Percentiles rank a stretch among this genome's conserved stretches.
Evolutionary conservation across 2,329 filamentous ascomycete species (phyloP).

Genomic region (Venturia aucupariae): DNA sequence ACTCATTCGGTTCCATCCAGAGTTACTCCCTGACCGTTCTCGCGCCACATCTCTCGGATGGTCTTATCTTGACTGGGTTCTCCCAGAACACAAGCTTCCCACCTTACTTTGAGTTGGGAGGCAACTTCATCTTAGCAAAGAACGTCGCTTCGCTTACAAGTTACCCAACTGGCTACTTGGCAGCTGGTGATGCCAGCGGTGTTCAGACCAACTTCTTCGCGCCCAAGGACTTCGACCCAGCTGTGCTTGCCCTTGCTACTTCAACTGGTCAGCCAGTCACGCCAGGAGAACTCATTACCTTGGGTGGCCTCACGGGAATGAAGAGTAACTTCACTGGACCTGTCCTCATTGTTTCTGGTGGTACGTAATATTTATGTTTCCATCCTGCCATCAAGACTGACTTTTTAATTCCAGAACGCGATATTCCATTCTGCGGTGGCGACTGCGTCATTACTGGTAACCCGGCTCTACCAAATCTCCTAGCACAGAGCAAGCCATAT

Average conservation of each 20-base stretch:
- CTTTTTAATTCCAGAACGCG: not conserved
- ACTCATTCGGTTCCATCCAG: constrained; percentile 54
- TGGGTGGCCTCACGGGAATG: not conserved
- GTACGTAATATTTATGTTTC: not conserved
- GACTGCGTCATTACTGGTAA: constrained; percentile 5
- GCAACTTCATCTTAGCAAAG: constrained; percentile 25
- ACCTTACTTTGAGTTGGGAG: constrained; percentile 23
- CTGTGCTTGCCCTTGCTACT: not conserved
- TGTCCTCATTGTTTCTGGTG: not conserved
- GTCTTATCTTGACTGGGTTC: constrained; percentile 53
- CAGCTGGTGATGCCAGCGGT: not conserved
- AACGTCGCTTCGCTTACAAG: not conserved
- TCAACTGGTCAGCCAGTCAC: constrained; percentile 10
- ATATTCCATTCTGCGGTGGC: constrained; percentile 27
- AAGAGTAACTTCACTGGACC: not conserved
- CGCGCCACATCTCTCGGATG: constrained; percentile 47
- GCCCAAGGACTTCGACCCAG: constrained; percentile 7
- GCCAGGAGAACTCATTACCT: constrained; percentile 7
- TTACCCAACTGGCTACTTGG: constrained; percentile 9
- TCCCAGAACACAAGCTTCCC: constrained; percentile 40
- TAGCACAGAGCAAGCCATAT: not conserved
- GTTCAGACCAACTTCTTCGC: constrained; percentile 7
- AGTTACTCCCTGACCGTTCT: constrained; percentile 46
- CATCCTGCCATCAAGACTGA: not conserved
- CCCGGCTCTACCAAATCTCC: not conserved